These are phyloP conservation scores for Linnemannia zychae DNA, from an alignment of 192 early-diverging fungal genomes.

Conservation along the genomic window DNA sequence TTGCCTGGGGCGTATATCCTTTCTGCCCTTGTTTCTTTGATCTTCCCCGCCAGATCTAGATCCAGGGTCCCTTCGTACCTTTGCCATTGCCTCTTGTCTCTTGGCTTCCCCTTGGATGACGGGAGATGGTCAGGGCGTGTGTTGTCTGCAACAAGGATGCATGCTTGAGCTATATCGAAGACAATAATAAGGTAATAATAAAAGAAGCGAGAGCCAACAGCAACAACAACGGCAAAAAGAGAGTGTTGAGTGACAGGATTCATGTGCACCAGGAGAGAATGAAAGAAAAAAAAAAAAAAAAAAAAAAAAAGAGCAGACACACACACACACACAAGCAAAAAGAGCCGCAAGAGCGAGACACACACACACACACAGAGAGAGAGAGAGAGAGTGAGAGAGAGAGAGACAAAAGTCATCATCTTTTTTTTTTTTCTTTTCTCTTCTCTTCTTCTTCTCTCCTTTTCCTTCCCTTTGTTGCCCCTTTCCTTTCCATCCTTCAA, in stretches of 20 bases:
- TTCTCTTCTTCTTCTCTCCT: neutral
- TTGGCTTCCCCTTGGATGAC: neutral
- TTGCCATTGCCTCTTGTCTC: neutral
- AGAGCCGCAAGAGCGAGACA: neutral
- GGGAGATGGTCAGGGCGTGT: neutral
- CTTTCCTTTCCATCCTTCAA: neutral
- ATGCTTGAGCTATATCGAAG: too few relatives aligned
- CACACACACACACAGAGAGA: neutral
- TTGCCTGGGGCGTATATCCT: neutral
- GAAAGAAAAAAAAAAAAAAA: too few relatives aligned
- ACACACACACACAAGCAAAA: neutral
- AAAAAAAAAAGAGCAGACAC: too few relatives aligned
- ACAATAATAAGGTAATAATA: too few relatives aligned
- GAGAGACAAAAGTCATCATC: neutral
- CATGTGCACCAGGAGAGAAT: too few relatives aligned
- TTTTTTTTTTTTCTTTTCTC: neutral
- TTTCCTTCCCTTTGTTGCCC: neutral
- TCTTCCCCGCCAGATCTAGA: neutral
- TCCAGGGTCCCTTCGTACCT: neutral
- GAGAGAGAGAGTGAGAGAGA: neutral
- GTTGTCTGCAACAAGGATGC: too few relatives aligned
- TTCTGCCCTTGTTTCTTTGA: too few relatives aligned
- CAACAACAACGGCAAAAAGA: too few relatives aligned
- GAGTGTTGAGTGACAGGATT: too few relatives aligned
- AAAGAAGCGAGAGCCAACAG: too few relatives aligned